Conservation (phyloP, 2,329 filamentous ascomycete species). For the Diaporthe citri region DNA sequence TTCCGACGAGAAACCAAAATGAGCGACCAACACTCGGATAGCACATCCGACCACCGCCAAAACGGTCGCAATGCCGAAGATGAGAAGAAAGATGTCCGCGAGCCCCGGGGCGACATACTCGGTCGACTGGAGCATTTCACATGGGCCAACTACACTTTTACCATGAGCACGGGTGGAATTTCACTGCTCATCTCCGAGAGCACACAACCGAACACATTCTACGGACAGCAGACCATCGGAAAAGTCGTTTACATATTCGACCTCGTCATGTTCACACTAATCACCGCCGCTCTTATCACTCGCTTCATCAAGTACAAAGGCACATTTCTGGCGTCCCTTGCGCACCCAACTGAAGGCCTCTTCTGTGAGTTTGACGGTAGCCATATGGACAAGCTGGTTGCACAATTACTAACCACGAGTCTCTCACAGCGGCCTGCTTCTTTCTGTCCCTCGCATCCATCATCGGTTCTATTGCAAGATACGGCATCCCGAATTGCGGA, state of each 20-base stretch:
- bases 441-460: constrained; percentile 24
- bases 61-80: background rate
- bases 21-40: background rate
- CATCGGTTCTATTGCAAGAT: constrained; percentile 2
- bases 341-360: background rate
- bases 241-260: constrained; percentile 19
- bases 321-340: constrained; percentile 4
- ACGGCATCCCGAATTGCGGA: constrained; percentile 2
- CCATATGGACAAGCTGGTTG: no score
- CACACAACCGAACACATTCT: constrained; percentile 15
- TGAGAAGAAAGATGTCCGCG: background rate
- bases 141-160: constrained; percentile 4
- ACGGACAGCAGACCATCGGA: constrained; percentile 7
- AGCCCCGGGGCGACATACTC: background rate
- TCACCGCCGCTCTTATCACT: background rate
- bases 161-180: constrained; percentile 13
- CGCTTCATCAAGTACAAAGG: constrained; percentile 19
- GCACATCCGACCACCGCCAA: background rate
- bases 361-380: background rate
- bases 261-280: background rate
- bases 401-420: background rate
- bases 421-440: constrained; percentile 1
- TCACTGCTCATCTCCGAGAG: background rate
- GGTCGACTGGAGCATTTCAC: constrained; percentile 14
- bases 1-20: background rate